Evolutionary conservation across 225 moss, liverwort and hornwort genomes (phyloP), one percentile per base, ranked within the genome.

Genomic region (Takakia lepidozioides): DNA sequence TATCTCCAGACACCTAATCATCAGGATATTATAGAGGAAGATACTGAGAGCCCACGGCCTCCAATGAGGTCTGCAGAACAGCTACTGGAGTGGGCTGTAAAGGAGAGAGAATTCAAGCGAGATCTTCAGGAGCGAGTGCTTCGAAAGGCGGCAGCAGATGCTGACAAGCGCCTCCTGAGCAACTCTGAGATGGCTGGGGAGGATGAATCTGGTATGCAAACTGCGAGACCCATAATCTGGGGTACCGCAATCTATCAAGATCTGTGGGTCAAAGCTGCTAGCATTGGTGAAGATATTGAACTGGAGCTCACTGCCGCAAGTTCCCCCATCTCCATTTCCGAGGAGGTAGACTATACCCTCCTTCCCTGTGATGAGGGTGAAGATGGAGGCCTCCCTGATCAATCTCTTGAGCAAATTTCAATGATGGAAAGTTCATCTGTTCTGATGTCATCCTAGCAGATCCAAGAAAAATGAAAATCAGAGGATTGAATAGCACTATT

Each of bases 151-250:
- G 73, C 62, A 16, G 42, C 52, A 5, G 36, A 60, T 47, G 68
- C 71, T 36, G 55, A 76, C 21, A 61, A 57, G 17, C 47, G 58
- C 3, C 45, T 69, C 11, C 56, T 62, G 10, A 30, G 44, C 13
- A 49, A 24, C 19, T 44, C 27, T 29, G 56, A 29, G 29, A 15
- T 50, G 3, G 41, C 28, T 2, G 25, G 20, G 3, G 43, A 55
- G 38, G 43, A 47, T 4, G 20, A 45, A 16, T 10, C 52, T 46
- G n/a, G 16, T 8, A 3, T 51, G 27, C 56, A 62, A 26, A 49
- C 65, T 15, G 38, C 54, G 8, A 66, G 80, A 45, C 87, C 80
- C 14, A 40, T 87, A 23, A 65, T 80, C 17, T 87, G 74, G 76
- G 83, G 83, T 2, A 87, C 66, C 17, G 17, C 65, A 4, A 54